phyloP scores from a whole-genome alignment of 805 yeast species.

The Nakazawaea peltata region DNA sequence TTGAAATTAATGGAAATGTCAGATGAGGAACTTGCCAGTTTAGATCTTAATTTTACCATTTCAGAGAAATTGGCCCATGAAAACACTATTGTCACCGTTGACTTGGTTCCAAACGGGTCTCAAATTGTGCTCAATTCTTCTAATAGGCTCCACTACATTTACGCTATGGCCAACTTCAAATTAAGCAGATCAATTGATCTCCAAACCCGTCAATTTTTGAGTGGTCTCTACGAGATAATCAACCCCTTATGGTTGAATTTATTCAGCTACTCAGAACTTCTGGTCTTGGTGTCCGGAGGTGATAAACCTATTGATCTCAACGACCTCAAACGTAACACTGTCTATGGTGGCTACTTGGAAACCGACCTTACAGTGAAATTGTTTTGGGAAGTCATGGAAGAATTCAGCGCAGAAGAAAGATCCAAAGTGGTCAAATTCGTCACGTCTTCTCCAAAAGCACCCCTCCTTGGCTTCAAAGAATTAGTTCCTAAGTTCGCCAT shows the following conservation, averaged over 20 bases:
- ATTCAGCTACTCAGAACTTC: slow-evolving; percentile 81
- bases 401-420: slow-evolving; percentile 55
- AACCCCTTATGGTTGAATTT: slow-evolving; percentile 70
- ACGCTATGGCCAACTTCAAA: slow-evolving; percentile 71
- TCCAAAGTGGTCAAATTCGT: slow-evolving; percentile 74
- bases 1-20: slow-evolving; percentile 50
- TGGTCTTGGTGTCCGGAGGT: slow-evolving; percentile 78
- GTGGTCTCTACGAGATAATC: slow-evolving; percentile 65
- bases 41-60: slow-evolving; percentile 63
- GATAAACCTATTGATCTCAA: slow-evolving; percentile 57
- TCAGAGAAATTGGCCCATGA: slow-evolving; percentile 28
- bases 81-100: slow-evolving; percentile 33
- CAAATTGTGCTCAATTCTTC: slow-evolving; percentile 43
- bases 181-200: slow-evolving; percentile 53
- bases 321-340: slow-evolving; percentile 59
- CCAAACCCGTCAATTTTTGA: slow-evolving; percentile 56
- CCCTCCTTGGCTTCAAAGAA: slow-evolving; percentile 75
- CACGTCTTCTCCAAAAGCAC: slow-evolving; percentile 88
- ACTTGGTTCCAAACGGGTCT: slow-evolving; percentile 56
- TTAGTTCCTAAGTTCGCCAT: slow-evolving; percentile 78
- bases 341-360: slow-evolving; percentile 54
- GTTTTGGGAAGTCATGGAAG: slow-evolving; percentile 73
- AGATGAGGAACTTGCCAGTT: slow-evolving; percentile 44
- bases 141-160: slow-evolving; percentile 68
- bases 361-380: slow-evolving; percentile 50